Evolutionary conservation across 306 rosid genomes (phyloP), one percentile per base, ranked within the genome.

Genomic region (Datisca glomerata): DNA sequence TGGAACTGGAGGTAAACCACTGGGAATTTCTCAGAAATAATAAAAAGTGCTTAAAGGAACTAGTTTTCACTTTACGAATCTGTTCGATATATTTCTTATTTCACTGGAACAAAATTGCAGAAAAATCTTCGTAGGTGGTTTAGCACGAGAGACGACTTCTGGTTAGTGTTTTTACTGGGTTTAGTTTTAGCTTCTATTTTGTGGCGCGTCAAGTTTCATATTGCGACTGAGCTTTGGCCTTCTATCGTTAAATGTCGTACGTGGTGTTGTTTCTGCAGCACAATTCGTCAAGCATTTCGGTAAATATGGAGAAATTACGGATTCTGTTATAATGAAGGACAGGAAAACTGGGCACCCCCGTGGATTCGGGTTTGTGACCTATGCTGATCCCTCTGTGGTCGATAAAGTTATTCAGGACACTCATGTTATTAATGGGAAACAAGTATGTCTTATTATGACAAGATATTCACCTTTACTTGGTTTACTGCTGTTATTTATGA

Each of bases 271-370:
- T 25, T 48, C 40, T 77, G 78, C 80, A 85, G 96, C 82, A 0
- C 89, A 80, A 72, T 85, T 85, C 45, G 42, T 74, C 43, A 85
- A 85, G 65, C 93, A 85, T 67, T 85, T 85, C 6, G 89, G 93
- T 36, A 66, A 70, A 41, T 85, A 85, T 45, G 96, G 96, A 19
- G 93, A 74, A 57, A 80, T 85, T 57, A 67, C 76, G 8, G 96
- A 85, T 61, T 85, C 96, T 0, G 93, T 80, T 41, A 80, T 85
- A 68, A 80, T 85, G 96, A 85, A 85, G 85, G 96, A 85, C 59
- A 61, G 96, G 46, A 79, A 85, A 38, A 85, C 83, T 2, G 96
- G 93, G 24, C 96, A 80, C 41, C 96, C 96, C 45, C 89, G 96
- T 18, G 96, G 96, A 13, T 85, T 85, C 2, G 96, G 96, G 67